Base-by-base conservation (phyloP, 2,329 filamentous ascomycete species). In the Hortaea werneckii region DNA sequence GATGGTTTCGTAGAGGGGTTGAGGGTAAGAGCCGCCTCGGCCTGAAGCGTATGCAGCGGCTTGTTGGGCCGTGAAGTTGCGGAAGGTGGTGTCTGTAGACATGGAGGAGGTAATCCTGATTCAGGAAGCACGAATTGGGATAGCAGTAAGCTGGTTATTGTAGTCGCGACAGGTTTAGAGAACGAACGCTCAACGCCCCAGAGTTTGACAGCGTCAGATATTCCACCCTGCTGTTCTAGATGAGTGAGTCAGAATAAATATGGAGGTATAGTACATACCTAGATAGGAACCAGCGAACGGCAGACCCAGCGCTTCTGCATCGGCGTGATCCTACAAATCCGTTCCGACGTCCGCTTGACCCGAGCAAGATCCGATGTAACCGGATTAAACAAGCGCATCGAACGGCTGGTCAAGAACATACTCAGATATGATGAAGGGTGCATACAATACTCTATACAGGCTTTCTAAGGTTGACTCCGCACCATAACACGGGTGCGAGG, bases 401-500 rank as follows among this genome's bases (percentile, higher is more conserved):
- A n/a, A 35, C 8, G 32, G 32, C 32, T 9, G 3, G 32, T 35
- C 9, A 35, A 4, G 32, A 35, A 35, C 32, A n/a, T 4, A n/a
- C 20, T 35, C 32, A 35, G 32, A 20, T 20, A 20, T 35, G 32
- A 35, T 35, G 32, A n/a, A 9, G n/a, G 9, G 32, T 35, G 32
- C 8, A 9, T 35, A n/a, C 32, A 35, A 35, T 35, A n/a, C n/a
- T 9, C n/a, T 35, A 62, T 39, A 70, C 65, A 13, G 62, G 58
- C 46, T 71, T 71, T 46, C 68, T 54, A 49, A 74, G 51, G 41
- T 62, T 61, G 4, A 72, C 69, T 8, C 71, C 71, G 12, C 71
- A 69, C 68, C 70, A 72, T 42, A 75, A 54, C 4, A 75, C 67
- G 1, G 73, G 73, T 35, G 71, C 72, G 26, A 75, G 62, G 50